Evolutionary conservation across 768 basidiomycete genomes (phyloP).

Genomic region (Termitomyces sp.): DNA sequence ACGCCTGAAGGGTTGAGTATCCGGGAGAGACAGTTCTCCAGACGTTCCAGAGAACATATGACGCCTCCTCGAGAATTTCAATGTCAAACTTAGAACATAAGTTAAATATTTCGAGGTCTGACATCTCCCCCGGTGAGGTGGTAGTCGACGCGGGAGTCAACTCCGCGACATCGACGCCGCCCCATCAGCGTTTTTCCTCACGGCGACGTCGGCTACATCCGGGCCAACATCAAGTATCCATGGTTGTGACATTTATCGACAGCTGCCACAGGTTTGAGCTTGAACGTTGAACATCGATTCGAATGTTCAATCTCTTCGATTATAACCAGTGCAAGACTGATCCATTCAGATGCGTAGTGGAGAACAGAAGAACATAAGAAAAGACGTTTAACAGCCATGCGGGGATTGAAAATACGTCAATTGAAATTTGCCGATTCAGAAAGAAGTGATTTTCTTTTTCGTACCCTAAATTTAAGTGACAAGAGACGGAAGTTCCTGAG

Average conservation of each 20-base stretch:
- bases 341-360: too few species aligned
- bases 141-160: not conserved
- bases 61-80: conserved; percentile 33
- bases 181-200: not conserved
- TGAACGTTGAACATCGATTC: not conserved
- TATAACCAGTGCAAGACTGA: not conserved
- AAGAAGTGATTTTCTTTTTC: not conserved
- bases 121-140: conserved; percentile 6
- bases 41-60: conserved; percentile 33
- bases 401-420: conserved; percentile 1
- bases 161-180: not conserved
- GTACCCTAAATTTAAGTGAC: not conserved
- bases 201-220: not conserved
- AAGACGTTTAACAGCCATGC: not conserved
- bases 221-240: not conserved
- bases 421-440: not conserved
- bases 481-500: not conserved
- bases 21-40: conserved; percentile 25
- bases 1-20: conserved; percentile 27
- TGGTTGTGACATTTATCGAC: not conserved
- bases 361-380: not conserved
- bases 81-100: conserved; percentile 30
- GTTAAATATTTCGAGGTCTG: conserved; percentile 24
- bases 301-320: not conserved
- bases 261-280: not conserved